These are phyloP conservation scores for Poa annua DNA, from an alignment of 176 grass and related monocot genomes.

Conservation along the genomic window DNA sequence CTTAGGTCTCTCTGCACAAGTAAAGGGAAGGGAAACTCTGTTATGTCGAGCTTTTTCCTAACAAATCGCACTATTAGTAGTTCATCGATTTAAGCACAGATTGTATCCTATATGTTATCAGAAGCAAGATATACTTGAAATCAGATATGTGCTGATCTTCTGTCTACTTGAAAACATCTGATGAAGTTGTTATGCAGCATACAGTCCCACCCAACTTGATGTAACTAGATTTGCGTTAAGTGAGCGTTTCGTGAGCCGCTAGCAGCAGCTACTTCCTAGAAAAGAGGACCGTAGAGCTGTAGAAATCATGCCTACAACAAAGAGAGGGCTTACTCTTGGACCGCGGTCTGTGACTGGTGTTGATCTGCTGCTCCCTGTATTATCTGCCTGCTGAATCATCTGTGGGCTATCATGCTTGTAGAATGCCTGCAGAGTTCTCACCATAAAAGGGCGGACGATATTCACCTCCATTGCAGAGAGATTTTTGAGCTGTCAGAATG, in stretches of 20 bases:
- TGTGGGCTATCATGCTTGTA: constrained; percentile 93
- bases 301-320: not conserved
- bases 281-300: not conserved
- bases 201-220: not conserved
- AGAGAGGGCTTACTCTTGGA: constrained; percentile 66
- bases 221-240: not conserved
- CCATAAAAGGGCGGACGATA: constrained; percentile 90
- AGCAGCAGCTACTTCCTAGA: not conserved
- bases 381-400: constrained; percentile 80
- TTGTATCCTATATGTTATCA: not conserved
- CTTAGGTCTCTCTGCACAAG: constrained; percentile 72
- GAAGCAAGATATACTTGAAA: not conserved
- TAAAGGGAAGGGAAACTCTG: not conserved
- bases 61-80: not conserved
- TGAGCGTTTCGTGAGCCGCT: not conserved
- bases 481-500: constrained; percentile 84
- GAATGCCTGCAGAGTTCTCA: constrained; percentile 89
- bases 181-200: not conserved
- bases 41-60: not conserved
- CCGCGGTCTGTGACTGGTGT: constrained; percentile 62
- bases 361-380: constrained; percentile 41
- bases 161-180: constrained; percentile 4
- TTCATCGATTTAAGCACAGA: not conserved
- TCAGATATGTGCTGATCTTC: not conserved
- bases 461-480: constrained; percentile 99